phyloP scores from a whole-genome alignment of 257 asterid species.

The Hygrophila difformis region DNA sequence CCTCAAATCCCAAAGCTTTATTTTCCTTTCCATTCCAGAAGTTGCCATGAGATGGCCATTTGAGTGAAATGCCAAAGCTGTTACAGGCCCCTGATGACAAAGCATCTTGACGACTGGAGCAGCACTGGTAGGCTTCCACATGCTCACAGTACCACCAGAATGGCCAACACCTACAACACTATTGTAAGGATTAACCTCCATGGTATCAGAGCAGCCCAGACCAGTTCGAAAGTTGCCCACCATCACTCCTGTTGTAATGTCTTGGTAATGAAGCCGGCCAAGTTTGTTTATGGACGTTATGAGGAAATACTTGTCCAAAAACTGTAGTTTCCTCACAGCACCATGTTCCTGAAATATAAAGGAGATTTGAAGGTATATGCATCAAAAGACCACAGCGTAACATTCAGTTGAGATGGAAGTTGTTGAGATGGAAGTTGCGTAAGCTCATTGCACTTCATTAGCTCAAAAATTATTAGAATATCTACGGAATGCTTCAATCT shows the following conservation, averaged over 20 bases:
- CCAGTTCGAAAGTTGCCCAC: constrained; percentile 70
- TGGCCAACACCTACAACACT: constrained; percentile 68
- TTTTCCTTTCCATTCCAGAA: constrained; percentile 83
- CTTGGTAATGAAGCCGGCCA: constrained; percentile 90
- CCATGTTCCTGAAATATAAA: constrained; percentile 75
- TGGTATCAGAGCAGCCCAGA: constrained; percentile 56
- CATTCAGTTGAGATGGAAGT: too few species aligned
- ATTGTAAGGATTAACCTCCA: constrained; percentile 75
- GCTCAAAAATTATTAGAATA: too few species aligned
- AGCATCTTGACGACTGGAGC: constrained; percentile 88
- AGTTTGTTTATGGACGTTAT: constrained; percentile 68
- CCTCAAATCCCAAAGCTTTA: constrained; percentile 90
- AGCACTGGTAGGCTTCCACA: constrained; percentile 93
- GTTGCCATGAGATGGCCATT: constrained; percentile 94
- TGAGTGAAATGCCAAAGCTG: constrained; percentile 76
- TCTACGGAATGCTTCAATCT: too few species aligned
- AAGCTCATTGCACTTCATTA: too few species aligned
- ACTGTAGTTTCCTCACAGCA: constrained; percentile 66
- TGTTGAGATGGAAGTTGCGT: too few species aligned
- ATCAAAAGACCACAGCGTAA: too few species aligned
- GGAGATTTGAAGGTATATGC: background rate
- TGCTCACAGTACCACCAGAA: constrained; percentile 66
- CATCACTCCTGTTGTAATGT: constrained; percentile 79
- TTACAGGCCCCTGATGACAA: constrained; percentile 79
- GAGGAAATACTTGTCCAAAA: constrained; percentile 79